Conservation (phyloP, 2,329 filamentous ascomycete species). For the Calonectria fujianensis region DNA sequence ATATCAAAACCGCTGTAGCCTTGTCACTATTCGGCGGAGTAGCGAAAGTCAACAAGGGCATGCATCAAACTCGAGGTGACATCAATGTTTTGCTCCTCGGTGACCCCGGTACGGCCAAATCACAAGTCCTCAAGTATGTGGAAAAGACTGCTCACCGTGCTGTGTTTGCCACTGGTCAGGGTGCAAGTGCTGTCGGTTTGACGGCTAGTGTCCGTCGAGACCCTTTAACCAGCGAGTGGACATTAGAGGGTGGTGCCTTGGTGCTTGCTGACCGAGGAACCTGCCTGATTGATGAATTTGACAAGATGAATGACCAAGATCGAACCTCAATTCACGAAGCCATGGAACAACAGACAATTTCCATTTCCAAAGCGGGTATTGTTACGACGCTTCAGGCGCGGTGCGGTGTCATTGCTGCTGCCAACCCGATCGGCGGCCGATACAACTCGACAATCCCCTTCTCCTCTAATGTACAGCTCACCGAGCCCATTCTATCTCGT, state of each 20-base stretch:
- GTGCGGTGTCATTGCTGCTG: slow-evolving; percentile 96
- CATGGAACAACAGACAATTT: slow-evolving; percentile 99
- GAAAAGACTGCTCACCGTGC: slow-evolving; percentile 98
- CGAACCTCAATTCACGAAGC: slow-evolving; percentile 99
- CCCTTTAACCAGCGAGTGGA: slow-evolving; percentile 97
- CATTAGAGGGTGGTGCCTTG: slow-evolving; percentile 94
- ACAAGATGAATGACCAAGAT: slow-evolving; percentile 99
- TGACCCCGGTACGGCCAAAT: slow-evolving; percentile 98
- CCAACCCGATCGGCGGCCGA: slow-evolving; percentile 95
- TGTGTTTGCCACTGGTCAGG: slow-evolving; percentile 98
- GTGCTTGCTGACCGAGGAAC: slow-evolving; percentile 96
- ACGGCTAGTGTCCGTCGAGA: slow-evolving; percentile 97
- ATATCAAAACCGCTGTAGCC: slow-evolving; percentile 97
- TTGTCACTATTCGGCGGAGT: slow-evolving; percentile 96
- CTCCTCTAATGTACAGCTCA: slow-evolving; percentile 96
- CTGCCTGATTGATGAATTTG: slow-evolving; percentile 98
- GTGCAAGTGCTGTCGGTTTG: slow-evolving; percentile 96
- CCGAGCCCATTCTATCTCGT: slow-evolving; percentile 96
- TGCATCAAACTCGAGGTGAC: slow-evolving; percentile 93
- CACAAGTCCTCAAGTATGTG: slow-evolving; percentile 96
- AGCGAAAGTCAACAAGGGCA: slow-evolving; percentile 90
- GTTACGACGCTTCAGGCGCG: slow-evolving; percentile 97
- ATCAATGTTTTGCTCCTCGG: slow-evolving; percentile 98
- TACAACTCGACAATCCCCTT: slow-evolving; percentile 98
- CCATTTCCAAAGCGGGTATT: slow-evolving; percentile 98